Percentiles rank a stretch among this genome's conserved stretches.
These are phyloP conservation scores for Candida methanosorbosa DNA, from an alignment of 805 yeast species.

Conservation along the genomic window DNA sequence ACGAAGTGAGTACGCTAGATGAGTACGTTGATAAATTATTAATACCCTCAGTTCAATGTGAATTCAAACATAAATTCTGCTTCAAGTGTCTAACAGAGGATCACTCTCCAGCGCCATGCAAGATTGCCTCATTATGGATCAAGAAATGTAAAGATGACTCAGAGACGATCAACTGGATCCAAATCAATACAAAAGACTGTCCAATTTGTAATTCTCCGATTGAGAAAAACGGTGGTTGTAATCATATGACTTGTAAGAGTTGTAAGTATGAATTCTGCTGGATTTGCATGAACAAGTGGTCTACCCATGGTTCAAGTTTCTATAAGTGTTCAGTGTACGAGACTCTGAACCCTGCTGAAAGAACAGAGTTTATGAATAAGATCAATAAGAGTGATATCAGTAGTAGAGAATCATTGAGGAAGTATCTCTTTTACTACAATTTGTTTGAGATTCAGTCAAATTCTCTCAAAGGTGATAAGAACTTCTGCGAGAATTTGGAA, in stretches of 20 bases:
- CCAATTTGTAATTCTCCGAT: constrained; percentile 74
- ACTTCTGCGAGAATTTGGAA: constrained; percentile 55
- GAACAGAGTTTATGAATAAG: constrained; percentile 39
- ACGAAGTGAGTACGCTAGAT: constrained; percentile 15
- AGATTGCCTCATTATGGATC: constrained; percentile 61
- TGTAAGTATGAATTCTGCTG: constrained; percentile 85
- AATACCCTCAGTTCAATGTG: constrained; percentile 67
- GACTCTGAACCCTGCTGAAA: not conserved
- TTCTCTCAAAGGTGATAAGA: constrained; percentile 65
- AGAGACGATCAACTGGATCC: constrained; percentile 82
- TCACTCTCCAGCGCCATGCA: constrained; percentile 83
- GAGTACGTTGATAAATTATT: constrained; percentile 16
- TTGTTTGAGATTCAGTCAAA: constrained; percentile 68
- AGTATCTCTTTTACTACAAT: constrained; percentile 70
- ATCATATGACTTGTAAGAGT: constrained; percentile 84
- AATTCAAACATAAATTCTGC: constrained; percentile 65
- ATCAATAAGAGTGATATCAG: constrained; percentile 22
- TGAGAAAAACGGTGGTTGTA: constrained; percentile 95
- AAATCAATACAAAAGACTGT: constrained; percentile 76
- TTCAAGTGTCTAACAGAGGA: constrained; percentile 64
- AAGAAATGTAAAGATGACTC: constrained; percentile 78
- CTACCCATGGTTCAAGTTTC: constrained; percentile 49
- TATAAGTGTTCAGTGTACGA: constrained; percentile 44
- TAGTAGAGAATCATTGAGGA: constrained; percentile 32
- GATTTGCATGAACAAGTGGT: constrained; percentile 82